Percentiles rank a stretch among this genome's conserved stretches.
Conservation (phyloP, 2,329 filamentous ascomycete species). For the Ophiostoma angusticollis region DNA sequence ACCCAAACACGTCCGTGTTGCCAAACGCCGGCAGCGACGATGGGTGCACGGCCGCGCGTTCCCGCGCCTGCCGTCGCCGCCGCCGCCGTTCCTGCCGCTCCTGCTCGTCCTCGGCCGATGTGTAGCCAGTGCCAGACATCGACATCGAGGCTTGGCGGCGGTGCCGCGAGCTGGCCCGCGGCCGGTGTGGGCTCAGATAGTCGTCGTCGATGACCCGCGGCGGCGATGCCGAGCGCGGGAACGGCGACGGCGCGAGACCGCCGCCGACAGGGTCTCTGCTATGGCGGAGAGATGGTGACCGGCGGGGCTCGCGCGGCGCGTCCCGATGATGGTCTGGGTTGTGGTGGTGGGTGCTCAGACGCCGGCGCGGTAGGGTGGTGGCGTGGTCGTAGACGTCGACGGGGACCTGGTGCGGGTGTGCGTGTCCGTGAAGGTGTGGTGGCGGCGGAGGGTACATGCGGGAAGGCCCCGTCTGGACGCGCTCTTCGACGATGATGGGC, state of each 20-base stretch:
- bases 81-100: conserved; percentile 12
- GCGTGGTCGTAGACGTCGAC: conserved; percentile 12
- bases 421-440: no score
- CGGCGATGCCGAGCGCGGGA: background rate
- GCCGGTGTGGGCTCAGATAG: conserved; percentile 4
- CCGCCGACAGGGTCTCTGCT: no score
- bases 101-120: conserved; percentile 14
- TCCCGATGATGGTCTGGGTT: background rate
- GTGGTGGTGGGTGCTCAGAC: background rate
- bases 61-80: conserved; percentile 9
- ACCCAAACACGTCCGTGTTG: conserved; percentile 11
- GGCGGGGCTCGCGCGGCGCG: background rate
- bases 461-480: conserved; percentile 5
- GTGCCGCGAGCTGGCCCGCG: conserved; percentile 6
- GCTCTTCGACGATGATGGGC: conserved; percentile 15
- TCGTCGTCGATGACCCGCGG: background rate
- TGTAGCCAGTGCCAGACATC: conserved; percentile 9
- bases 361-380: conserved; percentile 6
- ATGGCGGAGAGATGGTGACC: no score
- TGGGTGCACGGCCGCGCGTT: conserved; percentile 11
- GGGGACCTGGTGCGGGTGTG: conserved; percentile 2
- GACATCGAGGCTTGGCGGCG: no score
- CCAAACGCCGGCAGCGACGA: conserved; percentile 14
- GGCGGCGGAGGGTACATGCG: background rate
- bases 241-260: background rate